These are phyloP conservation scores for Pseudevernia furfuracea DNA, from an alignment of 495 filamentous ascomycete genomes.

Conservation along the genomic window DNA sequence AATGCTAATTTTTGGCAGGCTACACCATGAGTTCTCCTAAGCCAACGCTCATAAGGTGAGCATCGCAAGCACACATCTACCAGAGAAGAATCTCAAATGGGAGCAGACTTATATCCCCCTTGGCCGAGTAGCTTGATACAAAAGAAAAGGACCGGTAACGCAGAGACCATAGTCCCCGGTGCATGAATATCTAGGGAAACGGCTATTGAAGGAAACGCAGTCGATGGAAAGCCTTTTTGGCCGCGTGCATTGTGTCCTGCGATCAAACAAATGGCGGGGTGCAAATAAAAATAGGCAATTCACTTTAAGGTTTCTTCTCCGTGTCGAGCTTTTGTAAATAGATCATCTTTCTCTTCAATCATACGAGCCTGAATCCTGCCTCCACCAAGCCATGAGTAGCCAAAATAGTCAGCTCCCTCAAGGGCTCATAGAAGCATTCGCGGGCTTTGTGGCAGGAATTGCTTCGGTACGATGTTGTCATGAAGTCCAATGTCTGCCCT, in stretches of 20 bases:
- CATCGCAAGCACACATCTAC: not conserved
- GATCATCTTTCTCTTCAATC: not conserved
- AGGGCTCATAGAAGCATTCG: conserved; percentile 79
- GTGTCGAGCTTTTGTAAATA: not conserved
- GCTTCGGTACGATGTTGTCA: conserved; percentile 57
- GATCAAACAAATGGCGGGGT: not conserved
- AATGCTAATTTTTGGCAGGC: conserved; percentile 41
- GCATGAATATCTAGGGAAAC: not conserved
- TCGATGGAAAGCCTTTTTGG: not conserved
- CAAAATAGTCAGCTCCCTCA: conserved; percentile 52
- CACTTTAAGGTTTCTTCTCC: not conserved
- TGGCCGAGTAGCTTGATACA: conserved; percentile 36
- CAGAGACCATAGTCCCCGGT: not conserved
- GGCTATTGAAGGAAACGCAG: not conserved
- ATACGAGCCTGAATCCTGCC: not conserved
- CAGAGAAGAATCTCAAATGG: conserved; percentile 20
- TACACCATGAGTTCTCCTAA: conserved; percentile 89
- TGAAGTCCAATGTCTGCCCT: not conserved
- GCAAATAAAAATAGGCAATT: not conserved
- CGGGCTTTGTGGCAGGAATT: conserved; percentile 82
- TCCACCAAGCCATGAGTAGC: conserved; percentile 13
- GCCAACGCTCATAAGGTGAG: conserved; percentile 86
- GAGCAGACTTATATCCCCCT: conserved; percentile 62
- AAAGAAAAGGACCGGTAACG: not conserved
- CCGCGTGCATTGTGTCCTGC: not conserved